Base-by-base conservation (phyloP, 768 basidiomycete genomes). In the Dacryopinax primogenitus region DNA sequence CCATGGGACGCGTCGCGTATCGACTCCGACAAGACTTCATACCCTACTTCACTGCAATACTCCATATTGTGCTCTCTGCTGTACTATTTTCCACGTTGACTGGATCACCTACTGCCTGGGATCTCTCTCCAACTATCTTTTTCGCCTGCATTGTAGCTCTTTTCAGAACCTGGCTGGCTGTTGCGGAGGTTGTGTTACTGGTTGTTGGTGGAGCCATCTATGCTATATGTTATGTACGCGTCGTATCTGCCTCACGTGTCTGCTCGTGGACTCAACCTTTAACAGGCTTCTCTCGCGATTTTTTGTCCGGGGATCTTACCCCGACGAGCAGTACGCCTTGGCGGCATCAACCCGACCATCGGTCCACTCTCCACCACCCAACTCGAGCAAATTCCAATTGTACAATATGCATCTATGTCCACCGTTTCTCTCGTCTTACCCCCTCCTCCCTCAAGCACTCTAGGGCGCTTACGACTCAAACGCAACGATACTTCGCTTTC, bases 221-320 rank as follows among this genome's bases (percentile, higher is more conserved):
- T 58, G 51, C 51, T 30, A 58, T 58, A 58, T 58, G 51, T 30
- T 58, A 58, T 18, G 51, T 58, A n/a, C n/a, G 51, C 51, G 51
- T 58, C 15, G 9, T 32, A 11, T 26, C 11, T 9, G 30, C 51
- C 21, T 18, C 9, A 58, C 6, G 21, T 28, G 3, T 30, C 13
- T 18, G 45, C 9, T 58, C 51, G 32, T 32, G 9, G 11, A 4
- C 51, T 32, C 11, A 26, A 58, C 11, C 13, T 4, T 6, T 18
- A 44, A 18, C 41, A 58, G 51, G 51, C 51, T 3, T 58, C 51
- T 4, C 51, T 58, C 51, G 51, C 51, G 23, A 58, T 58, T 4
- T 58, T 58, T 30, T 58, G 51, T 30, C 51, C 51, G 3, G 11
- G 13, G 11, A 58, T 58, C 51, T 18, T 58, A 6, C 51, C 51